Evolutionary conservation across 2,329 filamentous ascomycete species (phyloP).

Genomic region (Graphilbum sp.): DNA sequence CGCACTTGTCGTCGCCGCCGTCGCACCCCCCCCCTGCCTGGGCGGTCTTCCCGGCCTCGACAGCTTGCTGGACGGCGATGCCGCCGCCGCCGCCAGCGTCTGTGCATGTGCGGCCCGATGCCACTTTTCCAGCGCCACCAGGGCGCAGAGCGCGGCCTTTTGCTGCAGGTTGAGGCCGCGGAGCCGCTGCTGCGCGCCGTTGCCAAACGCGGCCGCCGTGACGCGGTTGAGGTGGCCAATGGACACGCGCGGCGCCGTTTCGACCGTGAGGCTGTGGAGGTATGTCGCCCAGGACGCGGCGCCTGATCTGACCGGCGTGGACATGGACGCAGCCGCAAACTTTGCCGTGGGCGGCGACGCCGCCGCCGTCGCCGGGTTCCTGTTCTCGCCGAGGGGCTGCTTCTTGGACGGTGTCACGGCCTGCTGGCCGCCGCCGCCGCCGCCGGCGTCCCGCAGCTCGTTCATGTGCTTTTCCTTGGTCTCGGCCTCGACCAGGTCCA

Average conservation of each 20-base stretch:
- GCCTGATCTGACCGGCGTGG: constrained; percentile 19
- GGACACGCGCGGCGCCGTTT: constrained; percentile 73
- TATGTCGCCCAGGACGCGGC: constrained; percentile 24
- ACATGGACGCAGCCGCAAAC: too few relatives aligned
- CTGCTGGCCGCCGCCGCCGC: too few relatives aligned
- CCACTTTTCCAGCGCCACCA: constrained; percentile 73
- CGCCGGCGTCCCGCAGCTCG: constrained; percentile 18
- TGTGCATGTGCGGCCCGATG: constrained; percentile 34
- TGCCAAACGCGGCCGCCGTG: constrained; percentile 76
- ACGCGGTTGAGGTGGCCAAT: constrained; percentile 87
- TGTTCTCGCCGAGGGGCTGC: constrained; percentile 58
- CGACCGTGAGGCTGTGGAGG: constrained; percentile 46
- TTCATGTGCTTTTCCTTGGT: constrained; percentile 59
- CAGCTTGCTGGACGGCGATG: constrained; percentile 4
- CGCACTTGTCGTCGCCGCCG: constrained; percentile 11
- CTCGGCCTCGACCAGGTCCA: constrained; percentile 79
- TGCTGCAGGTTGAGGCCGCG: constrained; percentile 87
- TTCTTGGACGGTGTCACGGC: constrained; percentile 33
- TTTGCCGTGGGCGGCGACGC: constrained; percentile 5
- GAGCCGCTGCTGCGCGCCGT: constrained; percentile 71
- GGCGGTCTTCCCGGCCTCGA: constrained; percentile 23
- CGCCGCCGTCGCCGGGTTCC: constrained; percentile 45
- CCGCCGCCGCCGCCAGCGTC: not conserved
- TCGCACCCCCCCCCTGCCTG: constrained; percentile 36
- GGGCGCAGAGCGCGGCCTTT: constrained; percentile 80